Conservation (phyloP, 768 basidiomycete genomes). For the Pisolithus microcarpus region DNA sequence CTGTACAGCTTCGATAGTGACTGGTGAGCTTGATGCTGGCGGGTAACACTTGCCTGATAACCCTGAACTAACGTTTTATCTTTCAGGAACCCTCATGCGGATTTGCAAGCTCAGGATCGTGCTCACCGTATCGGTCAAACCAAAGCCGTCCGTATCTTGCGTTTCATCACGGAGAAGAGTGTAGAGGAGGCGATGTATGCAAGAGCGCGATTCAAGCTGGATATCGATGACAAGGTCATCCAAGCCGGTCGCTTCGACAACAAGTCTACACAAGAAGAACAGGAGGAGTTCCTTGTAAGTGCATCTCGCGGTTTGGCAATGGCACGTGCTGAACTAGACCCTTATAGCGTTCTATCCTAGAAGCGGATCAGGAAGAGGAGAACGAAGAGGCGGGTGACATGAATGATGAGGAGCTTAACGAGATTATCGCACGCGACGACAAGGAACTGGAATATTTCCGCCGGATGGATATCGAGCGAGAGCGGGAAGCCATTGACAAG, state of each 20-base stretch:
- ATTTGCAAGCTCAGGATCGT: constrained; percentile 99
- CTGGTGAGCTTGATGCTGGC: constrained; percentile 34
- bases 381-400: constrained; percentile 87
- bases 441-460: constrained; percentile 72
- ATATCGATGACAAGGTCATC: constrained; percentile 98
- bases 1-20: constrained; percentile 66
- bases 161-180: constrained; percentile 96
- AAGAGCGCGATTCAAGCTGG: constrained; percentile 90
- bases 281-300: constrained; percentile 87
- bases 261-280: constrained; percentile 96
- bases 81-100: constrained; percentile 91
- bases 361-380: constrained; percentile 85
- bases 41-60: background rate
- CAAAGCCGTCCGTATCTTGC: constrained; percentile 91
- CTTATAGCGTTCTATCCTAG: constrained; percentile 76
- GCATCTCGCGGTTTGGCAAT: background rate
- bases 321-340: constrained; percentile 5
- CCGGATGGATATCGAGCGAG: constrained; percentile 75
- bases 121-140: constrained; percentile 99
- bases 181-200: constrained; percentile 98
- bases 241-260: constrained; percentile 99
- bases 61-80: constrained; percentile 1
- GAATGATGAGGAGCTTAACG: constrained; percentile 93
- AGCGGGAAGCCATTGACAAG: constrained; percentile 50
- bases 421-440: constrained; percentile 81